Evolutionary conservation across 2,329 filamentous ascomycete genomes (phyloP).

Genomic region (Aspergillus transmontanensis): DNA sequence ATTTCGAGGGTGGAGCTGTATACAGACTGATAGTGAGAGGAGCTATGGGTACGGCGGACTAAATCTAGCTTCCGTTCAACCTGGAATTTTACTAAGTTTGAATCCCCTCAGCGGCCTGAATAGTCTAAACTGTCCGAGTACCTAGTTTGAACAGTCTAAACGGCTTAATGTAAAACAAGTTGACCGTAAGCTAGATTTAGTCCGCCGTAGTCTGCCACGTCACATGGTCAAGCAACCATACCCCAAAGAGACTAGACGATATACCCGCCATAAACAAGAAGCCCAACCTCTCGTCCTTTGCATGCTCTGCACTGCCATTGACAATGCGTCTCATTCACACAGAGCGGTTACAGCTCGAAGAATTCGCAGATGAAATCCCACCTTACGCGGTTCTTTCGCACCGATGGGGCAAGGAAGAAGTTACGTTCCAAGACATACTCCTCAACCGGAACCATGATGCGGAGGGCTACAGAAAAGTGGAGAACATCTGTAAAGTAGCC

Average conservation of each 20-base stretch:
- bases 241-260: background rate
- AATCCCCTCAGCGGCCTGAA: too few relatives aligned
- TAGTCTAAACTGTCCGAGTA: too few relatives aligned
- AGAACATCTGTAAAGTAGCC: background rate
- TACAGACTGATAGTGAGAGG: too few relatives aligned
- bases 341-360: background rate
- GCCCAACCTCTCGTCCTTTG: background rate
- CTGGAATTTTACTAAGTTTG: too few relatives aligned
- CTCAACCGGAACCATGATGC: background rate
- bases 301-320: background rate
- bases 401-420: slow-evolving; percentile 20
- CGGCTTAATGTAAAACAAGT: too few relatives aligned
- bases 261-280: background rate
- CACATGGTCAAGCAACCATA: background rate
- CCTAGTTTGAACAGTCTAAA: too few relatives aligned
- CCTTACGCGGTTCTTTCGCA: slow-evolving; percentile 23
- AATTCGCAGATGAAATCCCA: background rate
- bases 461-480: background rate
- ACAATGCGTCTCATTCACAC: slow-evolving; percentile 3
- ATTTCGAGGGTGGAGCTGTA: too few relatives aligned
- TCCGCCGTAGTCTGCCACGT: background rate
- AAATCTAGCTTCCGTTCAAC: too few relatives aligned
- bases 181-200: too few relatives aligned
- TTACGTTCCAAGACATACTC: slow-evolving; percentile 15
- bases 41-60: too few relatives aligned